A percentile compares a stretch with the other conserved stretches of the same genome.
phyloP scores from a whole-genome alignment of 441 rosid genomes.

The Gossypium davidsonii region DNA sequence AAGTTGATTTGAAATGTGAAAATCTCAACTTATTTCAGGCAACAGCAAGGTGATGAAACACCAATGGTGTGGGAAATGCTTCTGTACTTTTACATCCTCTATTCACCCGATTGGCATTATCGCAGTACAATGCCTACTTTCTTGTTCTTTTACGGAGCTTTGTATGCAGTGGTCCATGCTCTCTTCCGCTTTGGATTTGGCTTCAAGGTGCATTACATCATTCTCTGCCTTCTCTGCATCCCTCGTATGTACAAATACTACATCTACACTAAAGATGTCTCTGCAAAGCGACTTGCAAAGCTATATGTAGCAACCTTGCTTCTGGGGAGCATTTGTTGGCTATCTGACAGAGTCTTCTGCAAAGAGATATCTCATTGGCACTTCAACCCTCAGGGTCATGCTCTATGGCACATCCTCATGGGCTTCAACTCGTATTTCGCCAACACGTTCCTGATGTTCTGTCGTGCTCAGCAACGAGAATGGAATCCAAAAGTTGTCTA shows the following conservation, averaged over 20 bases:
- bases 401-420: constrained; percentile 76
- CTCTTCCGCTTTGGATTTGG: constrained; percentile 58
- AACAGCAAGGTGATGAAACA: constrained; percentile 89
- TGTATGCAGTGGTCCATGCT: constrained; percentile 63
- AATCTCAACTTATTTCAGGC: constrained; percentile 38
- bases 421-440: constrained; percentile 81
- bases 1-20: constrained; percentile 2
- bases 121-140: constrained; percentile 87
- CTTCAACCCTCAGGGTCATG: constrained; percentile 86
- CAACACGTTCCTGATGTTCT: constrained; percentile 86
- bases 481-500: constrained; percentile 70
- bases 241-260: constrained; percentile 95
- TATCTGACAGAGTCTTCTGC: constrained; percentile 62
- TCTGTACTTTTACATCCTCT: constrained; percentile 80
- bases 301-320: constrained; percentile 53
- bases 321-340: constrained; percentile 62
- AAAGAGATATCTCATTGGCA: constrained; percentile 45
- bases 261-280: constrained; percentile 57
- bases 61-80: constrained; percentile 98
- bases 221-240: constrained; percentile 79
- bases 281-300: constrained; percentile 70
- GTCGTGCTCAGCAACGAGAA: constrained; percentile 73
- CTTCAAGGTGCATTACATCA: constrained; percentile 76
- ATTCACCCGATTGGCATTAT: constrained; percentile 98
- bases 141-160: constrained; percentile 73